Evolutionary conservation across 306 rosid species (phyloP).

Genomic region (Casuarina glauca): DNA sequence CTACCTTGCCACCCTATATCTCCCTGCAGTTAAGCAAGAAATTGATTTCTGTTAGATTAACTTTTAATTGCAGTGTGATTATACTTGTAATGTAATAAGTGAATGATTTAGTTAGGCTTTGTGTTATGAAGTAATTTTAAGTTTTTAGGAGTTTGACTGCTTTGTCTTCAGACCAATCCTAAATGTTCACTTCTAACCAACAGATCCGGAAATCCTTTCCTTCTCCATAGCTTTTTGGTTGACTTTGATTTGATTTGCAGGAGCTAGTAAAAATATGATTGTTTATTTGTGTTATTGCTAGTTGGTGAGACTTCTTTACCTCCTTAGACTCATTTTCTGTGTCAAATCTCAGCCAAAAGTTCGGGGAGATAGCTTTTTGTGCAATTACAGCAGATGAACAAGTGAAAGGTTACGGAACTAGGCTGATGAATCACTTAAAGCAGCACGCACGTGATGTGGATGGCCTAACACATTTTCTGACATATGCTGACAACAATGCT

Average conservation of each 20-base stretch:
- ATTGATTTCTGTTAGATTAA: background rate
- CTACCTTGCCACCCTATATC: background rate
- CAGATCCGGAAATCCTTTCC: background rate
- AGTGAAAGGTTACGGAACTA: slow-evolving; percentile 96
- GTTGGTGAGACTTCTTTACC: slow-evolving; percentile 4
- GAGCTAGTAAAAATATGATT: slow-evolving; percentile 3
- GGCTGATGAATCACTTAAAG: slow-evolving; percentile 96
- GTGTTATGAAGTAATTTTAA: slow-evolving; percentile 1
- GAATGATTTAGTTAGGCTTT: slow-evolving; percentile 11
- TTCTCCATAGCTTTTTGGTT: background rate
- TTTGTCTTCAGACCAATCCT: background rate
- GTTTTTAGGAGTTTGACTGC: background rate
- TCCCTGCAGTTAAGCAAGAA: background rate
- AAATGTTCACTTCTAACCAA: background rate
- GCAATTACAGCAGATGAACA: slow-evolving; percentile 97
- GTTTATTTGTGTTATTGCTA: background rate
- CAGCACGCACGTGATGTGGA: slow-evolving; percentile 88
- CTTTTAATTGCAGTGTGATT: slow-evolving; percentile 21
- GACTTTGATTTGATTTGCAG: background rate
- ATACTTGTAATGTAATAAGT: slow-evolving; percentile 5
- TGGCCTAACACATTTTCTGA: slow-evolving; percentile 95
- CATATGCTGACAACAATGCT: slow-evolving; percentile 98
- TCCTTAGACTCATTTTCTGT: slow-evolving; percentile 23
- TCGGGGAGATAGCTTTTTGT: slow-evolving; percentile 95
- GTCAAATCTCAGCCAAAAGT: slow-evolving; percentile 65